Conservation (phyloP, 2,329 filamentous ascomycete species). For the Fusarium nelsonii region DNA sequence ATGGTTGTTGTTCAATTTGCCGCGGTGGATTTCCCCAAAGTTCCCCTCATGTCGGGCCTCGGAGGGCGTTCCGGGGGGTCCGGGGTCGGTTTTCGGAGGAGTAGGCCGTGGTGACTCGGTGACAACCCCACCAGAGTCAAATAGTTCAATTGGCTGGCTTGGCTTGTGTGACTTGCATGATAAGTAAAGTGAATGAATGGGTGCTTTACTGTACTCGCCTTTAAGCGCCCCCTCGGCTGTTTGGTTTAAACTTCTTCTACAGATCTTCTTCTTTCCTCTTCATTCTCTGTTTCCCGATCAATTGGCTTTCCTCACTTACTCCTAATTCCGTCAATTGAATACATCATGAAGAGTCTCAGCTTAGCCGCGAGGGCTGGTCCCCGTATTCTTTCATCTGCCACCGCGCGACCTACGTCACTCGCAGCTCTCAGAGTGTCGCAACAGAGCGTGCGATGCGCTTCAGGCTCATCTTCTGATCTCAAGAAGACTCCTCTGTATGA, state of each 20-base stretch:
- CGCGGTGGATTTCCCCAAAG: constrained; percentile 14
- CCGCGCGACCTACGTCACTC: constrained; percentile 40
- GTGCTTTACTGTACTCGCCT: constrained; percentile 18
- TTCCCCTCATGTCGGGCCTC: constrained; percentile 20
- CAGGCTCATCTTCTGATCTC: constrained; percentile 52
- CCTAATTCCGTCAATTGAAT: constrained; percentile 40
- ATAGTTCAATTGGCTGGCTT: constrained; percentile 26
- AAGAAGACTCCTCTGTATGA: constrained; percentile 81
- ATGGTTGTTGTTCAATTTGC: constrained; percentile 13
- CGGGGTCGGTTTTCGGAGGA: constrained; percentile 42
- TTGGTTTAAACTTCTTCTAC: constrained; percentile 20
- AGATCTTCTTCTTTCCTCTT: constrained; percentile 14
- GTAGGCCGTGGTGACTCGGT: constrained; percentile 37
- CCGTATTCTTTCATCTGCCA: constrained; percentile 43
- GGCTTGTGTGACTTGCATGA: constrained; percentile 25
- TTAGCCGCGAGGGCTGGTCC: constrained; percentile 50
- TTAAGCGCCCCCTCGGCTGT: constrained; percentile 23
- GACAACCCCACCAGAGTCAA: constrained; percentile 35
- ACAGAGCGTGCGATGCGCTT: constrained; percentile 48
- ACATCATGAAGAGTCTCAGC: constrained; percentile 51
- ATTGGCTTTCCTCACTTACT: constrained; percentile 31
- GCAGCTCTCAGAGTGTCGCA: constrained; percentile 34
- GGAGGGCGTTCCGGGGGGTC: constrained; percentile 41
- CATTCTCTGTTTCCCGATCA: constrained; percentile 21
- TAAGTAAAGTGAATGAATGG: constrained; percentile 3